phyloP scores from a whole-genome alignment of 202 grass and related monocot species.

The Schoenoplectus tabernaemontani region DNA sequence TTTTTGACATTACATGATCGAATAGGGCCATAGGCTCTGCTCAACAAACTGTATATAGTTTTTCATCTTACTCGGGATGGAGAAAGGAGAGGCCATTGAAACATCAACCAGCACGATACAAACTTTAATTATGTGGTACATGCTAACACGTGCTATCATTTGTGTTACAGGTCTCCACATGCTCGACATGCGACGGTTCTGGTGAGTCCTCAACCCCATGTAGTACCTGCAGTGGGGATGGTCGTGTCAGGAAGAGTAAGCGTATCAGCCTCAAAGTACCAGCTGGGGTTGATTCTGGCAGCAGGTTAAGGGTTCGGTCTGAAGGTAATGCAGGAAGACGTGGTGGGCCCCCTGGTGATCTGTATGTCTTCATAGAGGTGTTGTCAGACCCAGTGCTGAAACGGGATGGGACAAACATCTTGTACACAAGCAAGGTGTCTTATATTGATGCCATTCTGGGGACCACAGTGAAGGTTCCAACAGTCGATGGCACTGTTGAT shows the following conservation, averaged over 20 bases:
- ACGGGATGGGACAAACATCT: conserved; percentile 79
- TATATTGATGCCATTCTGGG: conserved; percentile 96
- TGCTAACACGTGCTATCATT: not conserved
- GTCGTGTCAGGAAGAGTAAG: conserved; percentile 76
- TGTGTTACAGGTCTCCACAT: conserved; percentile 36
- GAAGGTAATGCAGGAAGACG: conserved; percentile 75
- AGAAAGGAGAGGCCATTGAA: too few relatives aligned
- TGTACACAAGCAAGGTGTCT: conserved; percentile 97
- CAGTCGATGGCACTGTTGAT: conserved; percentile 78
- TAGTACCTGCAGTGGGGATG: conserved; percentile 75
- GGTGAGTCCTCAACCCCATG: conserved; percentile 92
- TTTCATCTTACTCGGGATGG: not conserved
- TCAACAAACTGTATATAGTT: not conserved
- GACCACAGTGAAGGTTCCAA: conserved; percentile 87
- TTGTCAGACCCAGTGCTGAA: conserved; percentile 84
- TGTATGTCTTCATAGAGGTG: conserved; percentile 92
- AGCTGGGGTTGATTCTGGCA: conserved; percentile 91
- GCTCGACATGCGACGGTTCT: conserved; percentile 75
- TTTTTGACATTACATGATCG: too few relatives aligned
- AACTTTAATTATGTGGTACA: not conserved
- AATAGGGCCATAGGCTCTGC: not conserved
- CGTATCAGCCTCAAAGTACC: conserved; percentile 95
- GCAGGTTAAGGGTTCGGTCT: conserved; percentile 78
- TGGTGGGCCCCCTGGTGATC: conserved; percentile 88
- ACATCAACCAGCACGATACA: too few relatives aligned